Evolutionary conservation across 805 yeast species (phyloP), one percentile per base, ranked within the genome.

Genomic region (Wickerhamiella dianesei): DNA sequence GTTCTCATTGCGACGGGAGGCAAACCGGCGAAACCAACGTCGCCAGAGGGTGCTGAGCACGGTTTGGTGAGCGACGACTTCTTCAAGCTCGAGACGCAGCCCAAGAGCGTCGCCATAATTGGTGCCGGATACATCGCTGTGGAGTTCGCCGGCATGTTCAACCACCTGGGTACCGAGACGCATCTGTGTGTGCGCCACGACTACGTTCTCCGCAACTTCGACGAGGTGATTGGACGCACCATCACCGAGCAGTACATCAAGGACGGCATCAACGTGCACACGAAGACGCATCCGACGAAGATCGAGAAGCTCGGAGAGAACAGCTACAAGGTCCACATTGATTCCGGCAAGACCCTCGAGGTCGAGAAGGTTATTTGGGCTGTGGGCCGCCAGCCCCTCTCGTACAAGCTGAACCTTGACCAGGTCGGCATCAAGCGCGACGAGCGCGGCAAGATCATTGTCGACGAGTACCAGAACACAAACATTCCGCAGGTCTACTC

Each of bases 61-160:
- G 96, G 96, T 49, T 80, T 77, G 50, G 78, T 82, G 45, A 85
- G 96, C 18, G 95, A 92, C 63, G 95, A 95, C 0, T 92, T 92
- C 64, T 92, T 92, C 61, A 76, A 75, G 53, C 70, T 92, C 54
- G 80, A 75, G 50, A 60, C 67, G 43, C 96, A 88, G 67, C 98
- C 99, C 44, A 80, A 86, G 65, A 74, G 79, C 43, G 97, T 89
- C 22, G 97, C 94, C 1, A 73, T 92, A 51, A 95, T 92, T 12
- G 99, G 99, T 57, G 96, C 96, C 36, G 99, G 99, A 40, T 92
- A 92, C 68, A 92, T 92, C 62, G 97, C 95, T 48, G 82, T 87
- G 43, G 99, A 92, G 69, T 74, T 92, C 44, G 82, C 96, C 4
- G 98, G 98, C 52, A 87, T 92, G 41, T 89, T 92, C 77, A 74